Conservation (phyloP, 2,329 filamentous ascomycete species). For the Scedosporium minutisporum region DNA sequence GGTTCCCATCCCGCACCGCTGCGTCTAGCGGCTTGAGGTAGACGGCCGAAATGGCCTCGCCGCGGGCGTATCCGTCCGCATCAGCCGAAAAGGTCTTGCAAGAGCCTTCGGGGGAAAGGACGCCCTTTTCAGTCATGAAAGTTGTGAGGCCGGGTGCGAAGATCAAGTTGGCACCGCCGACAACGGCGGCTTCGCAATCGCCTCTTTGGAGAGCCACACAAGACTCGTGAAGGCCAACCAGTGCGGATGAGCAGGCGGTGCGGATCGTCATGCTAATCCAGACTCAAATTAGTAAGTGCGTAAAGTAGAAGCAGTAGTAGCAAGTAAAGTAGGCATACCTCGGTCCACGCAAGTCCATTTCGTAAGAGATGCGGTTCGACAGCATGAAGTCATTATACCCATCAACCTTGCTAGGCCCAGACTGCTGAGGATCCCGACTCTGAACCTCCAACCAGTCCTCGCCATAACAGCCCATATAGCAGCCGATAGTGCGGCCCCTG, state of each 20-base stretch:
- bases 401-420: slow-evolving; percentile 9
- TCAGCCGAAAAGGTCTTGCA: slow-evolving; percentile 31
- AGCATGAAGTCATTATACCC: slow-evolving; percentile 15
- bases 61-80: slow-evolving; percentile 45
- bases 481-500: slow-evolving; percentile 7
- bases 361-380: slow-evolving; percentile 22
- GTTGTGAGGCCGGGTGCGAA: slow-evolving; percentile 17
- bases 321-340: slow-evolving; percentile 13
- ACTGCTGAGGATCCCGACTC: too few relatives aligned
- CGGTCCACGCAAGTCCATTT: slow-evolving; percentile 23
- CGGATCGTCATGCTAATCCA: slow-evolving; percentile 18
- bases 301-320: background rate
- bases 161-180: slow-evolving; percentile 23
- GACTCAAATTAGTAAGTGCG: background rate
- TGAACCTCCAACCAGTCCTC: slow-evolving; percentile 8
- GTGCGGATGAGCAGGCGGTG: slow-evolving; percentile 26
- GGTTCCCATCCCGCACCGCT: slow-evolving; percentile 45
- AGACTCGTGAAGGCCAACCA: slow-evolving; percentile 22
- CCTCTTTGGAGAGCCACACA: slow-evolving; percentile 17
- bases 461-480: slow-evolving; percentile 10
- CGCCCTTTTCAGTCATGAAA: slow-evolving; percentile 10
- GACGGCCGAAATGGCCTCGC: slow-evolving; percentile 46
- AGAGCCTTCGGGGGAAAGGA: slow-evolving; percentile 39
- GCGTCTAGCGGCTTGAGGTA: slow-evolving; percentile 47
- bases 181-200: slow-evolving; percentile 19